A percentile compares a stretch with the other conserved stretches of the same genome.
Evolutionary conservation across 176 grass and related monocot species (phyloP).

Genomic region (Calamus simplicifolius): DNA sequence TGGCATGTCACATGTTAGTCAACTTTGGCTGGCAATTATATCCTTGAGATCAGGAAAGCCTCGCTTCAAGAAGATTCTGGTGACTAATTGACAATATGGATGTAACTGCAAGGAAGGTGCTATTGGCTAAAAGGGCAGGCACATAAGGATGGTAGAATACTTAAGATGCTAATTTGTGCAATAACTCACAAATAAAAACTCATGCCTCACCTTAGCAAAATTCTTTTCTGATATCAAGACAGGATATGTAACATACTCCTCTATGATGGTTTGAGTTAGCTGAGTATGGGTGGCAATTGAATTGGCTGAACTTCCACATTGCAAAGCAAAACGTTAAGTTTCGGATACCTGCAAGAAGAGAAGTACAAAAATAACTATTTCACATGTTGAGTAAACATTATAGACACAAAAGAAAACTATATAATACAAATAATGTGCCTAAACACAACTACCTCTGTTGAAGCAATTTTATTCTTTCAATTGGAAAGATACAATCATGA

Average conservation of each 20-base stretch:
- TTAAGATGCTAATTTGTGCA: constrained; percentile 9
- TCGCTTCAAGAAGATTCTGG: too few relatives aligned
- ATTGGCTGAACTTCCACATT: constrained; percentile 30
- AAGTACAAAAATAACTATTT: constrained; percentile 12
- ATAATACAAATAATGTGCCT: background rate
- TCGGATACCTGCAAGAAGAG: constrained; percentile 30
- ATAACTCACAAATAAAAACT: constrained; percentile 1
- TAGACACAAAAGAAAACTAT: background rate
- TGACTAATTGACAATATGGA: too few relatives aligned
- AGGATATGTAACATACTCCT: constrained; percentile 45
- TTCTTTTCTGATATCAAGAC: constrained; percentile 40
- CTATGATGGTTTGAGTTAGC: constrained; percentile 21
- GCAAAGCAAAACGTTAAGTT: constrained; percentile 41
- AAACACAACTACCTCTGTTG: constrained; percentile 42
- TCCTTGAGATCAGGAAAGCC: too few relatives aligned
- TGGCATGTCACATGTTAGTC: too few relatives aligned
- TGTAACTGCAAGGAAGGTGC: too few relatives aligned
- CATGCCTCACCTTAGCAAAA: constrained; percentile 38
- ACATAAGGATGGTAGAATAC: too few relatives aligned
- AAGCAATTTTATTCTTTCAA: constrained; percentile 46
- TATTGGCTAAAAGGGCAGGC: too few relatives aligned
- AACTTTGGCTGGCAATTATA: too few relatives aligned
- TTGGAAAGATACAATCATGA: constrained; percentile 15
- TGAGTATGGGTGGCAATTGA: constrained; percentile 26
- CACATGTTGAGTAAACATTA: background rate